Conservation (phyloP, 306 rosid genomes). For the Quercus wislizeni region DNA sequence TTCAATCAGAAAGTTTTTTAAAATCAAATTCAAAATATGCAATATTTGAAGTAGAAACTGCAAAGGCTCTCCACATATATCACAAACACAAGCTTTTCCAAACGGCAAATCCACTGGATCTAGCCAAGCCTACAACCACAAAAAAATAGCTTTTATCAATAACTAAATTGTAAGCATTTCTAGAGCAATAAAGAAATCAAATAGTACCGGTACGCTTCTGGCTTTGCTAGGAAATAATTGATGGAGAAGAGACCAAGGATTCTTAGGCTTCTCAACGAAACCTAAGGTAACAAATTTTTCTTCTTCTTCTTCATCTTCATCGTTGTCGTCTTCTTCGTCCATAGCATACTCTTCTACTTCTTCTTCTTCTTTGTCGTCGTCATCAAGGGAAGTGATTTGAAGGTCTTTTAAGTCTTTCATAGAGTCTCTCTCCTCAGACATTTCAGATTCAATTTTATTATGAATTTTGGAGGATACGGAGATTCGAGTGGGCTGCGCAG, state of each 20-base stretch:
- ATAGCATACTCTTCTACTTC: conserved; percentile 18
- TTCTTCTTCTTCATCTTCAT: conserved; percentile 23
- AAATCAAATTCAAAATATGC: neutral
- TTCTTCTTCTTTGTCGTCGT: conserved; percentile 22
- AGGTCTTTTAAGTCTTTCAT: conserved; percentile 34
- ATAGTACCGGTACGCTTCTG: conserved; percentile 75
- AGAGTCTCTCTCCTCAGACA: neutral
- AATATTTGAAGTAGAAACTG: conserved; percentile 79
- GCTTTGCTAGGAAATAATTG: conserved; percentile 86
- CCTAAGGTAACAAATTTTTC: conserved; percentile 53
- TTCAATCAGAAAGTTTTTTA: no score
- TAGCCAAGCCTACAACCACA: conserved; percentile 73
- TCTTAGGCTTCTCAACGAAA: conserved; percentile 55
- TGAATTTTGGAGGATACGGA: no score
- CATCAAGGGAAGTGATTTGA: conserved; percentile 40
- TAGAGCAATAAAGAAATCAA: no score
- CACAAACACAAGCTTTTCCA: conserved; percentile 59
- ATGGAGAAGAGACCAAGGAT: conserved; percentile 45
- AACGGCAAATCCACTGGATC: conserved; percentile 73
- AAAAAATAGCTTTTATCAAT: neutral
- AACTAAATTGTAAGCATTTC: no score
- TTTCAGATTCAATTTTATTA: no score
- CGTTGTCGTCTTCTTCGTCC: conserved; percentile 9
- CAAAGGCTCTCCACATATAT: conserved; percentile 70
- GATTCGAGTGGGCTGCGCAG: no score